Percentiles rank a stretch among this genome's conserved stretches.
These are phyloP conservation scores for Yamadazyma phyllophila DNA, from an alignment of 805 yeast species.

Conservation along the genomic window DNA sequence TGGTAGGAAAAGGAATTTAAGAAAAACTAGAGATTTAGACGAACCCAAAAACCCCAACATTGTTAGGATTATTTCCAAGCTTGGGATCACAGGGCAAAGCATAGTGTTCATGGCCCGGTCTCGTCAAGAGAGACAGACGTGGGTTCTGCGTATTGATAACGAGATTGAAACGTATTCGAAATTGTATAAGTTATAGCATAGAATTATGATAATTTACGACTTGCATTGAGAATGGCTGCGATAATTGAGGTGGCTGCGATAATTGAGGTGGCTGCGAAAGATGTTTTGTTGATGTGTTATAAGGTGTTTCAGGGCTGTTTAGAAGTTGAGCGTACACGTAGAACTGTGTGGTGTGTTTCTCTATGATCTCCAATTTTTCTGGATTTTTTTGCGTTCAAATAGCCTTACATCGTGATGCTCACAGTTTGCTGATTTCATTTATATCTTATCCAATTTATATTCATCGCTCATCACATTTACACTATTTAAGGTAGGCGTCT, in stretches of 20 bases:
- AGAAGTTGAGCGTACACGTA: no score
- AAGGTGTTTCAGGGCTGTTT: not conserved
- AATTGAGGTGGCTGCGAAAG: not conserved
- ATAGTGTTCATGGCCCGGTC: conserved; percentile 80
- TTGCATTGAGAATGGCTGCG: not conserved
- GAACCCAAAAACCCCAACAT: conserved; percentile 41
- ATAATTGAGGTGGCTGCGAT: not conserved
- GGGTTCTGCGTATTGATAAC: conserved; percentile 56
- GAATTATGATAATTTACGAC: not conserved
- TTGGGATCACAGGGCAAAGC: conserved; percentile 67
- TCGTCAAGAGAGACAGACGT: conserved; percentile 74
- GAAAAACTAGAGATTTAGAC: conserved; percentile 12
- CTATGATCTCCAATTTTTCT: no score
- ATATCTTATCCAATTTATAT: no score
- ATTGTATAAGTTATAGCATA: conserved; percentile 6
- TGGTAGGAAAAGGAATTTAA: conserved; percentile 56
- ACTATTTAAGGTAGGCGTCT: not conserved
- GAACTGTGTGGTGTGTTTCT: no score
- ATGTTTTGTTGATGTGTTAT: no score
- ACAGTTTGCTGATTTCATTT: no score
- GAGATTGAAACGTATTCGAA: conserved; percentile 45
- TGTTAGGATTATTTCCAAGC: conserved; percentile 45
- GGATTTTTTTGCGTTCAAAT: no score
- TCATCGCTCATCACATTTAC: not conserved
- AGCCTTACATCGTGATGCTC: no score